Conservation (phyloP, 148 eudicot genomes). For the Dysphania ambrosioides region DNA sequence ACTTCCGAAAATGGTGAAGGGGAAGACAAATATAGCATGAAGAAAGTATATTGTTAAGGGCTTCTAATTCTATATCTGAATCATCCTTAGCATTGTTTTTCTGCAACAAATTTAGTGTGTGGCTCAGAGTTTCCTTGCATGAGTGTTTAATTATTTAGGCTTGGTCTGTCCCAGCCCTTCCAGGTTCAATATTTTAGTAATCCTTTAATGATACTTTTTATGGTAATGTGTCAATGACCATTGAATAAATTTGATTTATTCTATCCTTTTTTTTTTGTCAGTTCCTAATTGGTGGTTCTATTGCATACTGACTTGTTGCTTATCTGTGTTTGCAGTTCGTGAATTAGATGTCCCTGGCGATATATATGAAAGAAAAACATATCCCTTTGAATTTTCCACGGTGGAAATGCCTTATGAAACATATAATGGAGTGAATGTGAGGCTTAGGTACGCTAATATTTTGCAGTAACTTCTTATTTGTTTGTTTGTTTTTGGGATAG, state of each 20-base stretch:
- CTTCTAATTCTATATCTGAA: too few species aligned
- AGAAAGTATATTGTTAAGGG: too few species aligned
- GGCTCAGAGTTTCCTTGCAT: too few species aligned
- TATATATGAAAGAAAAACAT: conserved; percentile 82
- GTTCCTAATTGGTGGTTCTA: neutral
- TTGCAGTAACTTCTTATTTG: neutral
- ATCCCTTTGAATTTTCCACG: conserved; percentile 90
- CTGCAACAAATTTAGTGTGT: too few species aligned
- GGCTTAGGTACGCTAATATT: conserved; percentile 63
- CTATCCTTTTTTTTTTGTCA: neutral
- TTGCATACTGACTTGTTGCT: conserved; percentile 11
- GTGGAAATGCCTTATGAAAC: conserved; percentile 98
- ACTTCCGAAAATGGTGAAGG: too few species aligned
- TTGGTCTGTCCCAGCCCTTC: too few species aligned
- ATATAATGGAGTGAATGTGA: conserved; percentile 84
- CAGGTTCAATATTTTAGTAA: neutral
- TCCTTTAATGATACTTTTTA: neutral
- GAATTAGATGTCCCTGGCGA: conserved; percentile 99
- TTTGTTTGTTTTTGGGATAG: too few species aligned
- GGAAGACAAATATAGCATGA: too few species aligned
- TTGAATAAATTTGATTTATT: neutral
- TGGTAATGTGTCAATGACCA: neutral
- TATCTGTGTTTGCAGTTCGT: conserved; percentile 57
- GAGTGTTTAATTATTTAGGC: too few species aligned
- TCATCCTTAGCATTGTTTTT: too few species aligned